Conservation (phyloP, 1,139 yeast species). For the Blastobotrys elegans region DNA sequence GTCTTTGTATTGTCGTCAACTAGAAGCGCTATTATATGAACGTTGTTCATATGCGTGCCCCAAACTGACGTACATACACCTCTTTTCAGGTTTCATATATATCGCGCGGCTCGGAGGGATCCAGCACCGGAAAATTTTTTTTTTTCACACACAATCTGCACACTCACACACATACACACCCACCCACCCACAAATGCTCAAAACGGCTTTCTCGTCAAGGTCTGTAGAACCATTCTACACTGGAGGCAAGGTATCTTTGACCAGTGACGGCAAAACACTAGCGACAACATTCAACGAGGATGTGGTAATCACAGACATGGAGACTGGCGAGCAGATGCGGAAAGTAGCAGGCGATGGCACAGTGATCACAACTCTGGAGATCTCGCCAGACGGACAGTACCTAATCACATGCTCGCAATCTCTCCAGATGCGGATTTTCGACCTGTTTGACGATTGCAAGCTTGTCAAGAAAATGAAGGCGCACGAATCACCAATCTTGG, state of each 20-base stretch:
- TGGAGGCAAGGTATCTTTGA: conserved; percentile 75
- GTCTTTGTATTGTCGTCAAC: too few relatives aligned
- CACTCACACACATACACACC: too few relatives aligned
- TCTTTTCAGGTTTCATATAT: too few relatives aligned
- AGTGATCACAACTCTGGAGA: conserved; percentile 69
- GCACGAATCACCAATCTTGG: conserved; percentile 73
- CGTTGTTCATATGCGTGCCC: too few relatives aligned
- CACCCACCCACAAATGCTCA: conserved; percentile 21
- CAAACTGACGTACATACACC: too few relatives aligned
- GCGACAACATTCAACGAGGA: conserved; percentile 75
- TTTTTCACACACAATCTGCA: background rate
- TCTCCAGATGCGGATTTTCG: conserved; percentile 69
- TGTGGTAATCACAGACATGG: conserved; percentile 61
- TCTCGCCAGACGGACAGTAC: conserved; percentile 70
- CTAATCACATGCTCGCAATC: conserved; percentile 79
- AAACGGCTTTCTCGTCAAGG: conserved; percentile 40
- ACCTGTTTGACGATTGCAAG: conserved; percentile 30
- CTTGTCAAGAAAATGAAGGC: conserved; percentile 39
- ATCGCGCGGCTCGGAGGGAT: conserved; percentile 6
- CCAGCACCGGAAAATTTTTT: conserved; percentile 2
- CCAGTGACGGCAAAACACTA: conserved; percentile 57
- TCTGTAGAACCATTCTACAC: conserved; percentile 73
- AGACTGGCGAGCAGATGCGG: conserved; percentile 53
- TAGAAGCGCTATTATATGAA: too few relatives aligned
- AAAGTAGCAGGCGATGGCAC: conserved; percentile 62